These are phyloP conservation scores for Tetracentron sinense DNA, from an alignment of 164 flowering plant genomes.

Conservation along the genomic window DNA sequence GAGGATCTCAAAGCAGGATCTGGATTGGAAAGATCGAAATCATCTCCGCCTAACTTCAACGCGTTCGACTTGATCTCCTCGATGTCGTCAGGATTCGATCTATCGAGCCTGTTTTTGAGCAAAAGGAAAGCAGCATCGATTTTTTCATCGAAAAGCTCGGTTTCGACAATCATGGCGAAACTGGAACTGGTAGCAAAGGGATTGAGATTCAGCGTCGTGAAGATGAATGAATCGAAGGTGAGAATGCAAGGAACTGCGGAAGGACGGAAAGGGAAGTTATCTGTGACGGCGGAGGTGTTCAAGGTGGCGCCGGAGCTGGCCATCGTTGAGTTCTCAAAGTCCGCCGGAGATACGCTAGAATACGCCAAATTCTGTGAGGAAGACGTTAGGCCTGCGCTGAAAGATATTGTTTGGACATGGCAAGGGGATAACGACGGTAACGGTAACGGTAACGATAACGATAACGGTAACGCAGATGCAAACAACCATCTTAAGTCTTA, in stretches of 20 bases:
- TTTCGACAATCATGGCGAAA: constrained; percentile 30
- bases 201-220: constrained; percentile 26
- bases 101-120: constrained; percentile 43
- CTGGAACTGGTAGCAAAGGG: constrained; percentile 35
- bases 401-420: constrained; percentile 40
- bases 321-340: constrained; percentile 36
- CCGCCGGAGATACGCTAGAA: constrained; percentile 35
- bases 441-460: constrained; percentile 5
- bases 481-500: too few relatives aligned
- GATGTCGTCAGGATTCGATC: constrained; percentile 56
- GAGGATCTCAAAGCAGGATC: neutral
- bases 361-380: constrained; percentile 32
- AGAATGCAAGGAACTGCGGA: constrained; percentile 37
- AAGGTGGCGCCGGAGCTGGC: constrained; percentile 52
- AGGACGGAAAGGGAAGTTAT: constrained; percentile 51
- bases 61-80: constrained; percentile 59
- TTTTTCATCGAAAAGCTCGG: constrained; percentile 46
- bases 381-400: constrained; percentile 31
- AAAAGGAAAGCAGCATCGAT: constrained; percentile 31
- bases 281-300: constrained; percentile 47
- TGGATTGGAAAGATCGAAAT: constrained; percentile 15
- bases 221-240: constrained; percentile 36
- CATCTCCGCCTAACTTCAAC: constrained; percentile 43
- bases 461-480: too few relatives aligned
- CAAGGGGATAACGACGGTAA: constrained; percentile 27